Evolutionary conservation across 2,329 filamentous ascomycete species (phyloP).

Genomic region (Rutstroemia sp.): DNA sequence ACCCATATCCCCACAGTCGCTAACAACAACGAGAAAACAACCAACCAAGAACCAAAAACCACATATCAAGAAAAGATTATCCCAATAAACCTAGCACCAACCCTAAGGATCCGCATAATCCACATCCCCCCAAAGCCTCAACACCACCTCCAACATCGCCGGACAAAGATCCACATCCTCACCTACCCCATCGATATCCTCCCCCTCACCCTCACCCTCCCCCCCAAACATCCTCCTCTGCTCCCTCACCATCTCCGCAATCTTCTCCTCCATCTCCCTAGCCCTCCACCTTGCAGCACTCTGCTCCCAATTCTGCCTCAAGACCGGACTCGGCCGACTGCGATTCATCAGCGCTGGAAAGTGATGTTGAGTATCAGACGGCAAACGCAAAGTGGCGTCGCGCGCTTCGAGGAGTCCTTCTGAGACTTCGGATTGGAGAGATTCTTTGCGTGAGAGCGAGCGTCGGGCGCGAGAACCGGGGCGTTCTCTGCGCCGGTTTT

Average conservation of each 20-base stretch:
- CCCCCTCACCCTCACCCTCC: conserved; percentile 20
- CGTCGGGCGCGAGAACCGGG: conserved; percentile 27
- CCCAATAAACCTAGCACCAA: conserved; percentile 1
- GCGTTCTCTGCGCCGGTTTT: conserved; percentile 27
- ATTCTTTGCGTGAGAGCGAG: conserved; percentile 22
- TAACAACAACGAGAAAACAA: conserved; percentile 11
- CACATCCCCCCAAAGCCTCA: conserved; percentile 25
- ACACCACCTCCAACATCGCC: conserved; percentile 27
- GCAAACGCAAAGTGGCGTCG: conserved; percentile 20
- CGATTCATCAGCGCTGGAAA: neutral
- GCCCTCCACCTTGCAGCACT: conserved; percentile 28
- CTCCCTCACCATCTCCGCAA: neutral
- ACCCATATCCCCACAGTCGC: neutral
- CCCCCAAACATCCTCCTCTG: conserved; percentile 26
- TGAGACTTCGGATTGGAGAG: conserved; percentile 17
- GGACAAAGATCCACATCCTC: conserved; percentile 29
- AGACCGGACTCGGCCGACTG: conserved; percentile 23
- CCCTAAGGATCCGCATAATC: conserved; percentile 28
- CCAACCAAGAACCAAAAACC: neutral
- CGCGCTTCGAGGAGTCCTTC: conserved; percentile 24
- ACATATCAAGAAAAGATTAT: neutral
- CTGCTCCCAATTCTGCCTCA: conserved; percentile 28
- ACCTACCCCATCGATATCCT: conserved; percentile 9
- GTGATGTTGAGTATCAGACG: conserved; percentile 14
- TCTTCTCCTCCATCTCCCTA: conserved; percentile 12